Conservation (phyloP, 2,329 filamentous ascomycete genomes). For the Neonectria punicea region DNA sequence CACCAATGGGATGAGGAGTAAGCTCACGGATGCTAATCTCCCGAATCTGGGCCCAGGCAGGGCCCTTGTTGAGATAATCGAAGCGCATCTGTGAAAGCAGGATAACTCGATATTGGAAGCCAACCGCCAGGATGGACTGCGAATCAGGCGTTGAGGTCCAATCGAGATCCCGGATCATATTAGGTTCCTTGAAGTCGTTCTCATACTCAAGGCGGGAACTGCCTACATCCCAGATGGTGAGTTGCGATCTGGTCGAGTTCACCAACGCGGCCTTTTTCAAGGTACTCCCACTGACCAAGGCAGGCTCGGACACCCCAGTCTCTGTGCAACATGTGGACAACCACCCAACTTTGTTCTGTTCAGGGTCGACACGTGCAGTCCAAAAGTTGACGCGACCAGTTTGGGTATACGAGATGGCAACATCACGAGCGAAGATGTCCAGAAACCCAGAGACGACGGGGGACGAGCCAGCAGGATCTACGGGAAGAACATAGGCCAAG, state of each 20-base stretch:
- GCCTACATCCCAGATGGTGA: constrained; percentile 93
- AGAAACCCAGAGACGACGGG: constrained; percentile 80
- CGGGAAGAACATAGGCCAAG: constrained; percentile 76
- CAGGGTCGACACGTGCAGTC: constrained; percentile 78
- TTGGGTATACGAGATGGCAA: constrained; percentile 85
- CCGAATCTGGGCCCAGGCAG: constrained; percentile 88
- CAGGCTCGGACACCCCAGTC: constrained; percentile 77
- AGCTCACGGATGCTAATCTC: constrained; percentile 84
- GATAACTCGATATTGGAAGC: constrained; percentile 86
- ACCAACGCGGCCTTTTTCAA: constrained; percentile 89
- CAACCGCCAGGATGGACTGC: constrained; percentile 91
- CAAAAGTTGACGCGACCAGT: constrained; percentile 82
- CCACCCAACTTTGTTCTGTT: constrained; percentile 77
- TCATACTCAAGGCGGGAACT: constrained; percentile 85
- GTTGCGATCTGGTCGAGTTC: constrained; percentile 74
- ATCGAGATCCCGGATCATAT: constrained; percentile 86
- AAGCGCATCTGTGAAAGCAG: constrained; percentile 89
- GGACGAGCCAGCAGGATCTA: constrained; percentile 84
- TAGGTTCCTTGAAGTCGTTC: constrained; percentile 76
- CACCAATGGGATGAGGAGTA: constrained; percentile 90
- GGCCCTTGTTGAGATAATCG: constrained; percentile 87
- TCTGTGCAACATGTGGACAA: constrained; percentile 83
- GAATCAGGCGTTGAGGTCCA: constrained; percentile 93
- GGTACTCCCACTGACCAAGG: constrained; percentile 85
- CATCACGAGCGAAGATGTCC: constrained; percentile 86